phyloP scores from a whole-genome alignment of 331 rosid species.

The Malus hybrid region DNA sequence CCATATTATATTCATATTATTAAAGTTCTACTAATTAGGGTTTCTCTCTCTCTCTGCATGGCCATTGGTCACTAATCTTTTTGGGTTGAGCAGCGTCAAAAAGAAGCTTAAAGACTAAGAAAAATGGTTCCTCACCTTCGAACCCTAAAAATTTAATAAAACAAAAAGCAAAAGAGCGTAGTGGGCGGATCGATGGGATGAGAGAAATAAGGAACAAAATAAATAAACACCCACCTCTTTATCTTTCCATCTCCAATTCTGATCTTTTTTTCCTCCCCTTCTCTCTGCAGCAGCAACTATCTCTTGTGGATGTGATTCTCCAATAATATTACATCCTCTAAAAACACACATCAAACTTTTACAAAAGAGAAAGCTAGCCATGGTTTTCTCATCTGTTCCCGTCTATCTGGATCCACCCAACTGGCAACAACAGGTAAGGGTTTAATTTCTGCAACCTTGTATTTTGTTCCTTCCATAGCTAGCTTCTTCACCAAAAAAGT shows the following conservation, averaged over 20 bases:
- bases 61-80: constrained; percentile 15
- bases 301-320: constrained; percentile 78
- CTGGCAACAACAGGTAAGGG: constrained; percentile 68
- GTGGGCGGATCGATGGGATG: constrained; percentile 13
- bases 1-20: not conserved
- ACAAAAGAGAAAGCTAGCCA: constrained; percentile 53
- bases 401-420: constrained; percentile 85
- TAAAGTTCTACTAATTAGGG: constrained; percentile 15
- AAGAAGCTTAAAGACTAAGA: constrained; percentile 48
- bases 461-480: not conserved
- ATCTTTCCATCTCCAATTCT: constrained; percentile 60
- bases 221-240: constrained; percentile 43
- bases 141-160: constrained; percentile 37
- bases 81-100: constrained; percentile 16
- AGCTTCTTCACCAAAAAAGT: constrained; percentile 61
- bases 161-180: constrained; percentile 35
- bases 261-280: constrained; percentile 26
- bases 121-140: constrained; percentile 24
- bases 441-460: not conserved
- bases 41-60: constrained; percentile 30
- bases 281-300: constrained; percentile 36
- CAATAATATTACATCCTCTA: constrained; percentile 39
- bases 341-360: constrained; percentile 46
- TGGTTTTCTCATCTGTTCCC: constrained; percentile 87
- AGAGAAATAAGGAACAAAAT: constrained; percentile 21